These are phyloP conservation scores for Linanthus parryae DNA, from an alignment of 148 eudicot genomes.

Conservation along the genomic window DNA sequence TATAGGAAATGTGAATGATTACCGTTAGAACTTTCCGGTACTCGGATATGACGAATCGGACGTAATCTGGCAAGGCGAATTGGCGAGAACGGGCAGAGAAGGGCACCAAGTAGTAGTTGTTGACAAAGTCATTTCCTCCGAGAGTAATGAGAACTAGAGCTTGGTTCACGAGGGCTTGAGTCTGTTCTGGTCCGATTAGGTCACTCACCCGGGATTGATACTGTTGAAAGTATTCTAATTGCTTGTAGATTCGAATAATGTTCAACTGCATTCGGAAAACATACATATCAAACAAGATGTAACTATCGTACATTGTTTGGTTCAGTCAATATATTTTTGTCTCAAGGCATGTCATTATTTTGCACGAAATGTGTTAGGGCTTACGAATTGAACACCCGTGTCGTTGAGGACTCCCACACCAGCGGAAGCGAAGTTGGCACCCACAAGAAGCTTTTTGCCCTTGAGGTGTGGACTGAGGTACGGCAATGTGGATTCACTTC, in stretches of 20 bases:
- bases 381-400: slow-evolving; percentile 45
- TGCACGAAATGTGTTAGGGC: too few relatives aligned
- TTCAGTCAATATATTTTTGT: too few relatives aligned
- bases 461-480: slow-evolving; percentile 34
- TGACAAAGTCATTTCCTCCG: slow-evolving; percentile 57
- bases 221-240: slow-evolving; percentile 41
- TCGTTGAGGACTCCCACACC: slow-evolving; percentile 48
- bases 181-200: slow-evolving; percentile 28
- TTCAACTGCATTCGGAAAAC: slow-evolving; percentile 27
- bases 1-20: neutral
- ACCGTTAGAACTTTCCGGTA: slow-evolving; percentile 41
- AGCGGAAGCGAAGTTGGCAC: slow-evolving; percentile 50
- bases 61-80: slow-evolving; percentile 38
- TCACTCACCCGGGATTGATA: slow-evolving; percentile 31
- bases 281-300: too few relatives aligned
- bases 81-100: slow-evolving; percentile 47
- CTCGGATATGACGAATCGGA: slow-evolving; percentile 35
- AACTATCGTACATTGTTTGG: too few relatives aligned
- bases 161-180: slow-evolving; percentile 25
- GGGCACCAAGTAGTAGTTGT: slow-evolving; percentile 44
- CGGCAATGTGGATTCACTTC: slow-evolving; percentile 38
- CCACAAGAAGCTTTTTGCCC: slow-evolving; percentile 26
- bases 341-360: too few relatives aligned
- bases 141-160: slow-evolving; percentile 38
- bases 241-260: slow-evolving; percentile 30